phyloP scores from a whole-genome alignment of 805 yeast genomes.

The Ogataea degrootiae region DNA sequence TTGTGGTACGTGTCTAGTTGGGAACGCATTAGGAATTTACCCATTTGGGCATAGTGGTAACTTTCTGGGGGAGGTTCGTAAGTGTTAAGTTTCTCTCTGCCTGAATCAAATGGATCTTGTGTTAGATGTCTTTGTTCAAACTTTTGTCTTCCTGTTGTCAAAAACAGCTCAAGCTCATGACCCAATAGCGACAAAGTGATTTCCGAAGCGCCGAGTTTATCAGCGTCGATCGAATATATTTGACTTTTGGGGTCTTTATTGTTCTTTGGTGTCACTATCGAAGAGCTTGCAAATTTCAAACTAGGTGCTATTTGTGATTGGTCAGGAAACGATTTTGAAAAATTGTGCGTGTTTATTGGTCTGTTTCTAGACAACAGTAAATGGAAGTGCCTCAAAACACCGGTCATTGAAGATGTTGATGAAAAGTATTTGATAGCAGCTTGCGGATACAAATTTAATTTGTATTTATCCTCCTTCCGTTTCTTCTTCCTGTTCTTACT shows the following conservation, averaged over 20 bases:
- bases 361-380: constrained; percentile 58
- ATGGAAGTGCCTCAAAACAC: constrained; percentile 70
- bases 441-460: too few relatives aligned
- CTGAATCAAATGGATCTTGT: too few relatives aligned
- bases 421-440: constrained; percentile 46
- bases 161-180: constrained; percentile 67
- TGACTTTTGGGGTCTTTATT: background rate
- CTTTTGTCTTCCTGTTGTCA: constrained; percentile 55
- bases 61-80: constrained; percentile 5
- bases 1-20: constrained; percentile 82
- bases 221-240: constrained; percentile 65
- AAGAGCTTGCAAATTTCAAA: constrained; percentile 48
- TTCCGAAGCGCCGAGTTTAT: constrained; percentile 62
- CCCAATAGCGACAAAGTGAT: constrained; percentile 72
- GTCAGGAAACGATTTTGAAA: constrained; percentile 41
- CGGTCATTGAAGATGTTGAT: constrained; percentile 87
- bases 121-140: constrained; percentile 34
- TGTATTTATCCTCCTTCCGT: too few relatives aligned
- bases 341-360: constrained; percentile 41
- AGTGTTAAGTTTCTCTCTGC: too few relatives aligned
- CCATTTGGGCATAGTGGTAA: constrained; percentile 71
- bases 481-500: too few relatives aligned
- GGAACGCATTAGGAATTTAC: constrained; percentile 75
- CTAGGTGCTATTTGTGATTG: constrained; percentile 34
- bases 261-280: constrained; percentile 47